These are phyloP conservation scores for Saccharomyces hybrid DNA, from an alignment of 1,139 yeast species.

Conservation along the genomic window DNA sequence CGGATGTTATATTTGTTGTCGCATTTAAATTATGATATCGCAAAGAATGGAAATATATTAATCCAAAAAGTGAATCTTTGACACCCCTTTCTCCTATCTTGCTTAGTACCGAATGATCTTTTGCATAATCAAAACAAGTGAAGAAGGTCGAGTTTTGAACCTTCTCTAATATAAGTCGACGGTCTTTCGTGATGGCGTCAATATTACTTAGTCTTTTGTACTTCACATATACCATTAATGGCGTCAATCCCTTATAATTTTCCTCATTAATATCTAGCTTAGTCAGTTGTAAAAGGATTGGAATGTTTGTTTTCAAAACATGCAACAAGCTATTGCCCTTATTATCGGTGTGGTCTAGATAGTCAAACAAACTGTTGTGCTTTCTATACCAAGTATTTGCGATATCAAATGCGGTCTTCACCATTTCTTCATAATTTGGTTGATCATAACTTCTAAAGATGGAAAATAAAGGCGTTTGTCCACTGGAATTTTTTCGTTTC, in stretches of 20 bases:
- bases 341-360: conserved; percentile 57
- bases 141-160: conserved; percentile 33
- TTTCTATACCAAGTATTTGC: conserved; percentile 38
- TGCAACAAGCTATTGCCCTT: conserved; percentile 75
- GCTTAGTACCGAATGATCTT: conserved; percentile 30
- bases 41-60: conserved; percentile 12
- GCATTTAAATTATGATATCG: conserved; percentile 12
- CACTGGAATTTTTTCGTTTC: conserved; percentile 57
- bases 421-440: conserved; percentile 45
- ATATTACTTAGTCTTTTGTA: conserved; percentile 61
- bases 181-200: conserved; percentile 38
- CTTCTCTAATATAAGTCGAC: conserved; percentile 38
- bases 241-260: conserved; percentile 56
- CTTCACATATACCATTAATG: conserved; percentile 63
- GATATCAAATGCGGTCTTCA: conserved; percentile 41
- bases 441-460: conserved; percentile 80
- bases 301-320: conserved; percentile 44
- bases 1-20: not conserved
- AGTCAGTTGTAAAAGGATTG: conserved; percentile 36
- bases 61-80: conserved; percentile 10
- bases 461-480: conserved; percentile 75
- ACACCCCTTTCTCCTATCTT: conserved; percentile 14
- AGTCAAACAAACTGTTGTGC: conserved; percentile 33
- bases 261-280: conserved; percentile 53
- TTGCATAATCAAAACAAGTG: conserved; percentile 46